These are phyloP conservation scores for Penicillium bovifimosum DNA, from an alignment of 495 filamentous ascomycete species.

Conservation along the genomic window DNA sequence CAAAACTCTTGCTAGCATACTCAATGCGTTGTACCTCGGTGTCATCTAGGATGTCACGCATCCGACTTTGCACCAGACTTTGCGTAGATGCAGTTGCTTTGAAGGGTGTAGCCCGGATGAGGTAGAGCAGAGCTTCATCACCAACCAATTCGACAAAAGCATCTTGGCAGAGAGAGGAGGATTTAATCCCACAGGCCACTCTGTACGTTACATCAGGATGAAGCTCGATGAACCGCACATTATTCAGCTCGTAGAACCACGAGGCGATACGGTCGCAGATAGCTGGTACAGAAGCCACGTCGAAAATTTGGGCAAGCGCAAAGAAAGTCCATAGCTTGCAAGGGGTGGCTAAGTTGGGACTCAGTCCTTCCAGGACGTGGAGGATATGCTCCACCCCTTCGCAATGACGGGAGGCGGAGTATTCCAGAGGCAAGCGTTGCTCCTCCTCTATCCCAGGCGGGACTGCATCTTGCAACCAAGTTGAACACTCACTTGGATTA, in stretches of 20 bases:
- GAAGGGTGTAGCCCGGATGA: conserved; percentile 11
- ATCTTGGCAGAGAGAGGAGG: conserved; percentile 33
- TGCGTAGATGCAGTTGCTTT: conserved; percentile 14
- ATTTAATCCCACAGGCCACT: conserved; percentile 41
- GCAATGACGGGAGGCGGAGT: conserved; percentile 55
- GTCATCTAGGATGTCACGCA: conserved; percentile 36
- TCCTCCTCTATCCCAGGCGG: not conserved
- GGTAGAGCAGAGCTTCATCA: conserved; percentile 38
- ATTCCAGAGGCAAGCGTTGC: conserved; percentile 41
- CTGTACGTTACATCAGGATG: conserved; percentile 43
- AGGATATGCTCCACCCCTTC: conserved; percentile 56
- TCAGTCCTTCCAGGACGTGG: conserved; percentile 43
- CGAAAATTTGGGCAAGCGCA: conserved; percentile 52
- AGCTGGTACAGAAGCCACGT: conserved; percentile 35
- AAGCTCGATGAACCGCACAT: conserved; percentile 41
- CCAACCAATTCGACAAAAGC: conserved; percentile 46
- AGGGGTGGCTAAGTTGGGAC: conserved; percentile 56
- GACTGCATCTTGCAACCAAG: not conserved
- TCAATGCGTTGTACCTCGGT: conserved; percentile 43
- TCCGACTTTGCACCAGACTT: conserved; percentile 15
- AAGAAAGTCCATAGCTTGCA: conserved; percentile 59
- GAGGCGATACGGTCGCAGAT: conserved; percentile 35
- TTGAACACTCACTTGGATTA: not conserved
- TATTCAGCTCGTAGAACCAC: conserved; percentile 44
- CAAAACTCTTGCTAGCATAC: conserved; percentile 45